A percentile compares a stretch with the other conserved stretches of the same genome.
These are phyloP conservation scores for Suillus brevipes DNA, from an alignment of 768 basidiomycete species.

Conservation along the genomic window DNA sequence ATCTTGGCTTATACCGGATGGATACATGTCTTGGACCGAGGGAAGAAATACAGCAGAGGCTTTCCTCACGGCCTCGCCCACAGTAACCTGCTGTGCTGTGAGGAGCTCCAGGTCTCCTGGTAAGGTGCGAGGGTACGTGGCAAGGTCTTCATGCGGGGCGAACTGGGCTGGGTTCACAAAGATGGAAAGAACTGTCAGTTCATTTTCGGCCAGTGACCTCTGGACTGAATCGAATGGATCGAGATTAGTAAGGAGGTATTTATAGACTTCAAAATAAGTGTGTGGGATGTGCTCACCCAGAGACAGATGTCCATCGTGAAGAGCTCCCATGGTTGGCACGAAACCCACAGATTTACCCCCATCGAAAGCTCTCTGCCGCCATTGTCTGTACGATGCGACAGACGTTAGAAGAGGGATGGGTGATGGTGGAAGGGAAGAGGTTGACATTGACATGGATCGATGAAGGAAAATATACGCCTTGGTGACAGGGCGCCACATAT, in stretches of 20 bases:
- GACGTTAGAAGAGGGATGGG: constrained; percentile 55
- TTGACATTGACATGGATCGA: constrained; percentile 22
- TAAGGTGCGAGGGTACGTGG: constrained; percentile 87
- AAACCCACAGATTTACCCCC: constrained; percentile 76
- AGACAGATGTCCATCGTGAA: constrained; percentile 91
- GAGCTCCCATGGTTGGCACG: constrained; percentile 97
- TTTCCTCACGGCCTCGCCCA: constrained; percentile 37
- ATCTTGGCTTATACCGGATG: constrained; percentile 84
- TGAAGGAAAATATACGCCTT: background rate
- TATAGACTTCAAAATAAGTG: background rate
- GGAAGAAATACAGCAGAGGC: constrained; percentile 81
- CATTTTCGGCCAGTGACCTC: constrained; percentile 73
- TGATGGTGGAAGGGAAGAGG: constrained; percentile 27
- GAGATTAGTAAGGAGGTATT: constrained; percentile 6
- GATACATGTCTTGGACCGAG: constrained; percentile 83
- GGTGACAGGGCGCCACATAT: constrained; percentile 14
- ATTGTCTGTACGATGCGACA: constrained; percentile 62
- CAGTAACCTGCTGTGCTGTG: constrained; percentile 33
- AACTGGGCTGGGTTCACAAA: constrained; percentile 99
- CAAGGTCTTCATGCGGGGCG: constrained; percentile 91
- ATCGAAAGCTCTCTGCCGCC: constrained; percentile 67
- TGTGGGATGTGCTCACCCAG: constrained; percentile 63
- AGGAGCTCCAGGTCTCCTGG: constrained; percentile 71
- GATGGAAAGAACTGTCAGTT: constrained; percentile 88
- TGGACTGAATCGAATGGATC: constrained; percentile 54